Conservation (phyloP, 441 rosid species). For the Adansonia gregorii region DNA sequence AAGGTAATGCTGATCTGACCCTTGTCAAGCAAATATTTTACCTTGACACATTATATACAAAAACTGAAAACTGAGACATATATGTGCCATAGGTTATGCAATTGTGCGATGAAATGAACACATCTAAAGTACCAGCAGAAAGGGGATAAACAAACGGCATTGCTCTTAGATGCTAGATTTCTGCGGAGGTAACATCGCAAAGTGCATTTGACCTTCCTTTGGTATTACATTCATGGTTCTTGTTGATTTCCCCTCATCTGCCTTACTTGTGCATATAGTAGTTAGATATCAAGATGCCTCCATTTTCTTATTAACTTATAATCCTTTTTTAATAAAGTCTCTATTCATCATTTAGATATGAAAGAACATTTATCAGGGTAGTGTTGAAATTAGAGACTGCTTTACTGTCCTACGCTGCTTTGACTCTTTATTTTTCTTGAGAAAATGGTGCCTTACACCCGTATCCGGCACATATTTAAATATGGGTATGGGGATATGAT, state of each 20-base stretch:
- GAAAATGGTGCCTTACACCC: no score
- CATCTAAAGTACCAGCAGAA: not conserved
- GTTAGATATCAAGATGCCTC: constrained; percentile 3
- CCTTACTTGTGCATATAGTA: constrained; percentile 19
- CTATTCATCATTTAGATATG: constrained; percentile 4
- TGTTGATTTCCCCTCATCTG: constrained; percentile 6
- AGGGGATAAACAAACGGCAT: not conserved
- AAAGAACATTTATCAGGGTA: not conserved
- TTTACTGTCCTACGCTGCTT: not conserved
- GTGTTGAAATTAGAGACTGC: constrained; percentile 7
- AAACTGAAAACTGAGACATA: not conserved
- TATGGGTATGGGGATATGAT: no score
- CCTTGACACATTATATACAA: not conserved
- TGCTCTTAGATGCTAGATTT: constrained; percentile 3
- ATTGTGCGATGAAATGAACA: not conserved
- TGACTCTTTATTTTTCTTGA: no score
- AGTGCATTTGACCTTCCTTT: constrained; percentile 2
- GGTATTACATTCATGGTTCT: constrained; percentile 11
- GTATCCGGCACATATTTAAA: no score
- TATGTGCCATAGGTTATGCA: not conserved
- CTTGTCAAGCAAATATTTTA: not conserved
- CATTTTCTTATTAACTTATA: not conserved
- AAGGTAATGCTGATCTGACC: constrained; percentile 13
- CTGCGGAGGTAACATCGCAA: constrained; percentile 2
- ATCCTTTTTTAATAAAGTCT: not conserved